Base-by-base conservation (phyloP, 768 basidiomycete genomes). In the Candolleomyces aberdarensis region DNA sequence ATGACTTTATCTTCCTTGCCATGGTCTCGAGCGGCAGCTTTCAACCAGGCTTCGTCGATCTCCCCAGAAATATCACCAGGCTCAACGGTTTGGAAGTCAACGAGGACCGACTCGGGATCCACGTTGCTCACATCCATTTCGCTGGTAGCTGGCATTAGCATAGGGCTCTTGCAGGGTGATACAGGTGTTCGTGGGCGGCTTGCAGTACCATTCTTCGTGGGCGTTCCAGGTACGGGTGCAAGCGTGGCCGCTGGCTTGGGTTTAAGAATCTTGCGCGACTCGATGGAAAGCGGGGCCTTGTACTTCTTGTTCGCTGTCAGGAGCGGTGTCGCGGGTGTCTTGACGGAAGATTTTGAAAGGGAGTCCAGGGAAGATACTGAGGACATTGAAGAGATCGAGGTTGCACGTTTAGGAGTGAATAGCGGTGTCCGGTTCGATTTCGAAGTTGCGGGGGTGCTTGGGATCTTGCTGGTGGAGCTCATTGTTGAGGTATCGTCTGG, bases 1-100 rank as follows among this genome's bases (percentile, higher is more conserved):
- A 94, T 85, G 49, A 93, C 92, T 70, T 94, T 93, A 71, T 93
- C 91, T 57, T 91, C 84, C 56, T 83, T 85, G n/a, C 88, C 86
- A 62, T 86, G 83, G 55, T 86, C 80, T 14, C 71, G 70, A 1
- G 74, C 71, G 1, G 71, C 68, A n/a, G 72, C 73, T 58, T 75
- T 63, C 15, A 85, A 67, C 76, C 80, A 76, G 17, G 78, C 76
- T 58, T 86, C 85, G 57, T 91, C 91, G 1, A 91, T 77, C 57
- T 88, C 88, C 0, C 73, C 87, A 10, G 86, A 90, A 8, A 91
- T 65, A 68, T 93, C 91, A 0, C 81, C 76, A 5, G 81, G 76
- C 46, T 91, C 91, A 1, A 94, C 83, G 1, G 76, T 89, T 69
- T 89, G 80, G 63, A 76, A 89, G 70, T 94, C 91, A 7, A 94